Conservation (phyloP, 2,329 filamentous ascomycete genomes). For the Plenodomus biglobosus region DNA sequence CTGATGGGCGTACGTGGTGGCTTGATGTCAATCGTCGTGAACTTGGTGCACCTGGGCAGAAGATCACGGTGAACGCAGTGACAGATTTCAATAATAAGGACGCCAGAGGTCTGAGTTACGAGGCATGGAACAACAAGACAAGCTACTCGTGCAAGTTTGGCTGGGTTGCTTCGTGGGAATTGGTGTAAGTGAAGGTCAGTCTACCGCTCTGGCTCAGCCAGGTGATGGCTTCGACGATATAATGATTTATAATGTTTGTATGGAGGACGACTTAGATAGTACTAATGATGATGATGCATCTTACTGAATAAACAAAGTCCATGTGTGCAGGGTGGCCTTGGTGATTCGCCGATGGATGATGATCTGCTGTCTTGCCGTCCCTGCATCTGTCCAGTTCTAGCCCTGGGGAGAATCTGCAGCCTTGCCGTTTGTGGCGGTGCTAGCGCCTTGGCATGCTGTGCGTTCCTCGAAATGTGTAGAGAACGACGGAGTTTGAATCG, state of each 20-base stretch:
- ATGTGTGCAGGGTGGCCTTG: neutral
- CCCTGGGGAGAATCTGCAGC: neutral
- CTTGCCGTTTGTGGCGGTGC: slow-evolving; percentile 8
- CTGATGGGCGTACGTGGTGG: slow-evolving; percentile 82
- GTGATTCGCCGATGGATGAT: neutral
- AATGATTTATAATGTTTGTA: slow-evolving; percentile 1
- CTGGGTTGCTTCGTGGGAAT: slow-evolving; percentile 57
- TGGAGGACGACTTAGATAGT: neutral
- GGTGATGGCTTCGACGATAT: slow-evolving; percentile 1
- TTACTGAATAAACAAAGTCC: neutral
- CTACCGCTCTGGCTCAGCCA: too few relatives aligned
- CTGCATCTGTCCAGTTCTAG: neutral
- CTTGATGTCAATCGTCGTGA: slow-evolving; percentile 63
- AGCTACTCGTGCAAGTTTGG: slow-evolving; percentile 47
- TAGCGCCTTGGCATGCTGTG: slow-evolving; percentile 7
- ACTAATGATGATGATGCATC: neutral
- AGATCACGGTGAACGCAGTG: slow-evolving; percentile 65
- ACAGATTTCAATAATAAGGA: slow-evolving; percentile 54
- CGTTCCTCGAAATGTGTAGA: slow-evolving; percentile 5
- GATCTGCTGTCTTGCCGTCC: neutral
- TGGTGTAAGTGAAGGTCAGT: slow-evolving; percentile 43
- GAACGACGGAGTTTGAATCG: neutral
- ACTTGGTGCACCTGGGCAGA: slow-evolving; percentile 57
- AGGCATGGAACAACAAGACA: slow-evolving; percentile 43
- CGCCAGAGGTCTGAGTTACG: slow-evolving; percentile 54